Base-by-base conservation (phyloP, 768 basidiomycete species). In the Atractiella rhizophila region DNA sequence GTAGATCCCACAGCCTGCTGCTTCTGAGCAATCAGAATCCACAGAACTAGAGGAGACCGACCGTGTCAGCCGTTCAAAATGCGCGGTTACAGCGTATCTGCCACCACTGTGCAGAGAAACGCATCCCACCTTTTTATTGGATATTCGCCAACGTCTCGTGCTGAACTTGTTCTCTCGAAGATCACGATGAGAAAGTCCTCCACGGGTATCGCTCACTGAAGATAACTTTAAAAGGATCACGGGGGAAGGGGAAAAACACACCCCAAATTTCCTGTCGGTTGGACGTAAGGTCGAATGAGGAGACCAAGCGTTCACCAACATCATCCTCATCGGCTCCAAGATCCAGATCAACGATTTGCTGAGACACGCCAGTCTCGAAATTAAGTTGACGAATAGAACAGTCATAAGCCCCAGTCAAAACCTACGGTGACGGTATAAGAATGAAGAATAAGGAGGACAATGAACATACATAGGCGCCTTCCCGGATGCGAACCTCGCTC, bases 341-440 rank as follows among this genome's bases (percentile, higher is more conserved):
- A 26, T 48, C 47, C 18, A 58, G 48, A 16, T 59, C 54, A 37
- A 61, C 56, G 26, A 61, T 42, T 39, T 63, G 60, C 19, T 51
- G 51, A 18, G 60, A 61, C 18, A 42, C 44, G 26, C 56, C 50
- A 6, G 51, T 54, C 16, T 54, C 37, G 35, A 64, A 57, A 37
- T 59, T 52, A 35, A 62, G 48, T 2, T 43, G 42, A 4, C 63
- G 59, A 8, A 64, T 39, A 2, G 63, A 58, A 30, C 55, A 57
- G 47, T 64, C 63, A 52, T 64, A 63, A 0, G 58, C 57, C 1
- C 57, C 50, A 1, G 62, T 52, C 47, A 54, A 61, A 13, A 64
- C 48, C 56, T 62, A 18, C 25, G 4, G 1, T 20, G 15, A n/a
- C 28, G 19, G 21, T 18, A 6, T 15, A n/a, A 18, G 21, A 16